Conservation (phyloP, 495 filamentous ascomycete genomes). For the Xylaria flabelliformis region DNA sequence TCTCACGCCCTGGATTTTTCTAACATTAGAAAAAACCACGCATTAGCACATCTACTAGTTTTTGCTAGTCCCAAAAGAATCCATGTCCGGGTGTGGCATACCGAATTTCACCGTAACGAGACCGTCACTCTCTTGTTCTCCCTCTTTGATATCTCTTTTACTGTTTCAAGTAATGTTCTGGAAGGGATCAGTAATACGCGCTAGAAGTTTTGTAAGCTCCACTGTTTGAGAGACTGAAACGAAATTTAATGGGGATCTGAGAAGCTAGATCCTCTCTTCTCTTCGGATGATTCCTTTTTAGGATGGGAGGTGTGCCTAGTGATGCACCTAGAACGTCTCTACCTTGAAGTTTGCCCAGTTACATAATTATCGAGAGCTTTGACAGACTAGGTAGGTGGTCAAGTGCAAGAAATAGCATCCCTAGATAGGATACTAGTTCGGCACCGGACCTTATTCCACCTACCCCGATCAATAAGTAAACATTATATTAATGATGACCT, state of each 20-base stretch:
- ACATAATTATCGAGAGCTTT: not conserved
- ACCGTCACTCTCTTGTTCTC: not conserved
- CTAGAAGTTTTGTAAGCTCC: conserved; percentile 17
- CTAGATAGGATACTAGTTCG: not conserved
- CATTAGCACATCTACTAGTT: conserved; percentile 13
- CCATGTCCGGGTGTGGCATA: conserved; percentile 6
- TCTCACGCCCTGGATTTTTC: conserved; percentile 11
- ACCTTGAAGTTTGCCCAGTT: not conserved
- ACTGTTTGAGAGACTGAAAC: conserved; percentile 22
- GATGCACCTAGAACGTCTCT: not conserved
- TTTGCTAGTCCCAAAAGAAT: not conserved
- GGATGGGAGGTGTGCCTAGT: conserved; percentile 14
- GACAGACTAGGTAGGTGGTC: not conserved
- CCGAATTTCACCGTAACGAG: not conserved
- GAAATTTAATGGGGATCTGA: conserved; percentile 19
- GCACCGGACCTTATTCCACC: not conserved
- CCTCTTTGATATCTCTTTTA: not conserved
- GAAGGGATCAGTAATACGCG: conserved; percentile 6
- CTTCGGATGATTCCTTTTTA: conserved; percentile 6
- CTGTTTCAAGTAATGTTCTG: conserved; percentile 21
- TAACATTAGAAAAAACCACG: conserved; percentile 30
- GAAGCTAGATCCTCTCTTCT: conserved; percentile 16
- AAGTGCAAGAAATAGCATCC: not conserved
- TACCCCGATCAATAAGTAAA: not conserved
- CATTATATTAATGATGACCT: conserved; percentile 9